phyloP scores from a whole-genome alignment of 768 basidiomycete genomes.

The Nidularia sp. region DNA sequence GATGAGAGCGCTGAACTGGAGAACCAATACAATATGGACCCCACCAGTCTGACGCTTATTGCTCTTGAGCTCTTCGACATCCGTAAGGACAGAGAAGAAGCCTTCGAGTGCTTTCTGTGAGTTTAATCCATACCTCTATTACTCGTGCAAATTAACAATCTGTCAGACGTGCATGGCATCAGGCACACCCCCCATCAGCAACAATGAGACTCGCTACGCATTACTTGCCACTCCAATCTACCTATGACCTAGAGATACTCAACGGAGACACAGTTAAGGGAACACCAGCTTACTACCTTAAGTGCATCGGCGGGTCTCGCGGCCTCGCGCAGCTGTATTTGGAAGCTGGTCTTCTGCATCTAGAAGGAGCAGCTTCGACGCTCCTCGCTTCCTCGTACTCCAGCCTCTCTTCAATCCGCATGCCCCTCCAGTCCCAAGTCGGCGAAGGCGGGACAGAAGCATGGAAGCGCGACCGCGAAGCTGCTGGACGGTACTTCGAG shows the following conservation, averaged over 20 bases:
- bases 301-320: constrained; percentile 60
- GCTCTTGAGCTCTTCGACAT: constrained; percentile 74
- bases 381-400: constrained; percentile 72
- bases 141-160: too few species aligned
- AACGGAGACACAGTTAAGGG: constrained; percentile 42
- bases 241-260: constrained; percentile 26
- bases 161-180: constrained; percentile 76
- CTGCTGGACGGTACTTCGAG: constrained; percentile 69
- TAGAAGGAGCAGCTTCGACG: constrained; percentile 76
- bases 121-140: constrained; percentile 18
- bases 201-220: constrained; percentile 75
- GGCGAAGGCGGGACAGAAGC: constrained; percentile 61
- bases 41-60: constrained; percentile 72
- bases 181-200: constrained; percentile 68
- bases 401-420: constrained; percentile 73
- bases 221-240: constrained; percentile 59
- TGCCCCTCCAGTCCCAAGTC: constrained; percentile 47
- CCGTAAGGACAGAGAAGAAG: constrained; percentile 68
- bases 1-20: constrained; percentile 49
- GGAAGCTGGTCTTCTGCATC: constrained; percentile 73
- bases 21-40: constrained; percentile 79
- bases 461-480: constrained; percentile 72
- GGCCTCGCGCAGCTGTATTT: constrained; percentile 74
- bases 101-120: constrained; percentile 79
- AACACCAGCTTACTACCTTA: constrained; percentile 56